phyloP scores from a whole-genome alignment of 148 eudicot genomes.

The Cornus kousa region DNA sequence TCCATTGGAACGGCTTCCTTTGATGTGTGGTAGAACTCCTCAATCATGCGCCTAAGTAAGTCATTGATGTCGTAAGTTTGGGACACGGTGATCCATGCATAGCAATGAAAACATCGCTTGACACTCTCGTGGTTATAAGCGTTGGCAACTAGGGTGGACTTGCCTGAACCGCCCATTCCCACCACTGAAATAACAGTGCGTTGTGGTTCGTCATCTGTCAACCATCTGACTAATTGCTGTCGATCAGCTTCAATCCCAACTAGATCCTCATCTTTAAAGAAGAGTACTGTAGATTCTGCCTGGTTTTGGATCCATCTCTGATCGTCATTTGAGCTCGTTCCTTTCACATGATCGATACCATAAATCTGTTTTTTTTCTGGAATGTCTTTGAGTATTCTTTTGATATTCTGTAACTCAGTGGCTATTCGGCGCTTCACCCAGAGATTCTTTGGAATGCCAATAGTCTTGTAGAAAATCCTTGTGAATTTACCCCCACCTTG shows the following conservation, averaged over 20 bases:
- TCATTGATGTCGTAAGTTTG: conserved; percentile 1
- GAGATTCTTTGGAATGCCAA: neutral
- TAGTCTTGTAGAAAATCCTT: neutral
- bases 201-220: neutral
- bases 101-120: conserved; percentile 4
- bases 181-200: conserved; percentile 11
- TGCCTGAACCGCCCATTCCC: conserved; percentile 22
- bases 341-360: neutral
- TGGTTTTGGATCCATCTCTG: neutral
- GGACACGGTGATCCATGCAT: conserved; percentile 17
- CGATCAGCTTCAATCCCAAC: neutral
- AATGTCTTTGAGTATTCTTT: neutral
- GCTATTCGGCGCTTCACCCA: neutral
- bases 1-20: neutral
- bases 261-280: neutral
- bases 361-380: neutral
- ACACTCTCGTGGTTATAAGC: neutral
- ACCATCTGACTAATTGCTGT: neutral
- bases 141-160: conserved; percentile 13
- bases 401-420: neutral
- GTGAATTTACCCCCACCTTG: neutral
- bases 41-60: neutral
- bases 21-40: neutral
- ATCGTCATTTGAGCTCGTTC: neutral
- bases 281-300: neutral